Base-by-base conservation (phyloP, 352 stramenopile species). In the Pseudoperonospora humuli region DNA sequence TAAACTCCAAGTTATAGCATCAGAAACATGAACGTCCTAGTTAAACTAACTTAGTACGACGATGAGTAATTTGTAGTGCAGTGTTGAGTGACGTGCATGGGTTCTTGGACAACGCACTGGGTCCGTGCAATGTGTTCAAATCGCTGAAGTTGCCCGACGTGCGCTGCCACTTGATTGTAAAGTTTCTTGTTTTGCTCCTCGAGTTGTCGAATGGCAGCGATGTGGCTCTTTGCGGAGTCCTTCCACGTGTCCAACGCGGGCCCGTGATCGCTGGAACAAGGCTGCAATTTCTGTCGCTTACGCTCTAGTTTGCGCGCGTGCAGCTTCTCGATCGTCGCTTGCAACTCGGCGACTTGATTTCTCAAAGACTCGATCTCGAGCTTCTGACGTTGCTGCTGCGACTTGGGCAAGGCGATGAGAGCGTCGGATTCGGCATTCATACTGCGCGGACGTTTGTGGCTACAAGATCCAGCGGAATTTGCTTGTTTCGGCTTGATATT, bases 101-200 rank as follows among this genome's bases (percentile, higher is more conserved):
- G 44, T 26, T 49, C 42, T 3, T 35, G 25, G n/a, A 55, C 31
- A 3, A 45, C 23, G 28, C 48, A 50, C 0, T 41, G 39, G 0
- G 25, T 51, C 27, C 45, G 44, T 26, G 50, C 48, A 8, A 54
- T 28, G 2, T 50, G 41, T 42, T 67, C 40, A 19, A 70, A 47
- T 6, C 52, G 54, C 25, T 69, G 36, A 23, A 69, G 47, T 8
- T 65, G 34, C 13, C 47, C 45, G 10, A 64, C 29, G 21, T 51
- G 52, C 2, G 35, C 31, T 2, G 57, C 37, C 19, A 77, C 43
- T 43, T 65, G 42, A 5, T 48, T 43, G 34, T 60, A 56, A 8
- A 79, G 50, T 27, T 64, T 70, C 17, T 46, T 26, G 42, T 79
- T 79, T 44, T 82, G 50, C 17, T 66, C 17, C 13, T 61, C 47